phyloP scores from a whole-genome alignment of 2,329 filamentous ascomycete species.

The Coniochaeta ligniaria region DNA sequence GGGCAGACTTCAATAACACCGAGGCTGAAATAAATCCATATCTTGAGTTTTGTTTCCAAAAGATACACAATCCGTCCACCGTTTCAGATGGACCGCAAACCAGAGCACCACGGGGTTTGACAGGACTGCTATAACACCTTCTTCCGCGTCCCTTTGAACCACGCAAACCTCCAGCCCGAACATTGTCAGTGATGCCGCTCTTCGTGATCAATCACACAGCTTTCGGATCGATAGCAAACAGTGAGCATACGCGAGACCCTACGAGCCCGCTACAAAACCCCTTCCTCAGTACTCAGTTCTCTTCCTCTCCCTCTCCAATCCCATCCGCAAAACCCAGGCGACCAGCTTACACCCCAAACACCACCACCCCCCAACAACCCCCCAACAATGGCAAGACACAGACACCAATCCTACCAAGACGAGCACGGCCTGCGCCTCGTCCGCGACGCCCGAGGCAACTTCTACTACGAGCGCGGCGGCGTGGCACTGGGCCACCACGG shows the following conservation, averaged over 20 bases:
- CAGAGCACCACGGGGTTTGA: neutral
- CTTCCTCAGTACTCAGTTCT: neutral
- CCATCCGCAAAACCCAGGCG: neutral
- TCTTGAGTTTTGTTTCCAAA: neutral
- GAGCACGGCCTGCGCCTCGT: neutral
- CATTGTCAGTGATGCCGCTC: neutral
- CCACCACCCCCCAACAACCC: neutral
- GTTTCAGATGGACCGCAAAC: neutral
- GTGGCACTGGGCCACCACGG: neutral
- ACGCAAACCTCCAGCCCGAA: neutral
- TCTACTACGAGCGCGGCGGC: neutral
- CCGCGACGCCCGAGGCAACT: neutral
- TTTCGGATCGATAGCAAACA: neutral
- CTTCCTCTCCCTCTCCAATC: neutral
- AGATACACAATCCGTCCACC: neutral
- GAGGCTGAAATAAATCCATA: neutral
- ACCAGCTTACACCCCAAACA: neutral
- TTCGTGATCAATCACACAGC: neutral
- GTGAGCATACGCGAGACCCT: too few relatives aligned
- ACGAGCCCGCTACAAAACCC: too few relatives aligned
- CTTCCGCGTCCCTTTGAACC: neutral
- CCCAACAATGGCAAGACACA: neutral
- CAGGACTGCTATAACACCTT: neutral
- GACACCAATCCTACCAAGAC: neutral
- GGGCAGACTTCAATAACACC: neutral